Conservation (phyloP, 2,329 filamentous ascomycete species). For the Didymella glomerata region DNA sequence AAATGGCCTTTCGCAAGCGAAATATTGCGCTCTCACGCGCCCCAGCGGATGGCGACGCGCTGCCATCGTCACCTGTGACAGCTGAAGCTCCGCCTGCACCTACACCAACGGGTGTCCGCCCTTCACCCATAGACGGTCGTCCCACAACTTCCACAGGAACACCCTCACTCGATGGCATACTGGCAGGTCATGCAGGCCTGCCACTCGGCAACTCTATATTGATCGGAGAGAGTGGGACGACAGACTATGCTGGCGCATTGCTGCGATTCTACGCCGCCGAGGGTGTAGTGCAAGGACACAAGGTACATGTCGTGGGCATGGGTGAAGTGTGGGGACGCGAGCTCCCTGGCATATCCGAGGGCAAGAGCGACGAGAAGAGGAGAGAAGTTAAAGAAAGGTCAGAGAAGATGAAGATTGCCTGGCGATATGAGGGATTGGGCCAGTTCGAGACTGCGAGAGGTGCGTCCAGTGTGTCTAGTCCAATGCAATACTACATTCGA, state of each 20-base stretch:
- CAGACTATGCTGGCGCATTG: slow-evolving; percentile 87
- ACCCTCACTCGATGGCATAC: slow-evolving; percentile 79
- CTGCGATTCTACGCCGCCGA: slow-evolving; percentile 92
- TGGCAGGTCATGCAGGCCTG: slow-evolving; percentile 87
- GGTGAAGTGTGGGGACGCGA: slow-evolving; percentile 83
- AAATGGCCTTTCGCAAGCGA: slow-evolving; percentile 74
- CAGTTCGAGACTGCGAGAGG: slow-evolving; percentile 73
- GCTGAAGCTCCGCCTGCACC: slow-evolving; percentile 27
- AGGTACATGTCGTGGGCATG: slow-evolving; percentile 83
- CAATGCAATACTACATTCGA: slow-evolving; percentile 21
- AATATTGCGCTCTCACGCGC: slow-evolving; percentile 65
- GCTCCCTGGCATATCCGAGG: slow-evolving; percentile 74
- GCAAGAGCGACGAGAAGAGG: slow-evolving; percentile 48
- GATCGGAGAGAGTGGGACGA: slow-evolving; percentile 88
- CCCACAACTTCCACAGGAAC: slow-evolving; percentile 92
- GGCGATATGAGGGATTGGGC: slow-evolving; percentile 89
- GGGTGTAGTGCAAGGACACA: slow-evolving; percentile 88
- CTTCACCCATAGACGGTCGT: slow-evolving; percentile 88
- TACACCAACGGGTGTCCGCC: slow-evolving; percentile 66
- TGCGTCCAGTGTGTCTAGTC: slow-evolving; percentile 54
- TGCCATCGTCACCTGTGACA: slow-evolving; percentile 19
- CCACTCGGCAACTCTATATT: slow-evolving; percentile 82
- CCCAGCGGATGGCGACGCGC: slow-evolving; percentile 29
- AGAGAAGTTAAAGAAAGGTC: slow-evolving; percentile 46
- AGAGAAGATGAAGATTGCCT: slow-evolving; percentile 95